Conservation (phyloP, 805 yeast genomes). For the Yamadazyma sp. region DNA sequence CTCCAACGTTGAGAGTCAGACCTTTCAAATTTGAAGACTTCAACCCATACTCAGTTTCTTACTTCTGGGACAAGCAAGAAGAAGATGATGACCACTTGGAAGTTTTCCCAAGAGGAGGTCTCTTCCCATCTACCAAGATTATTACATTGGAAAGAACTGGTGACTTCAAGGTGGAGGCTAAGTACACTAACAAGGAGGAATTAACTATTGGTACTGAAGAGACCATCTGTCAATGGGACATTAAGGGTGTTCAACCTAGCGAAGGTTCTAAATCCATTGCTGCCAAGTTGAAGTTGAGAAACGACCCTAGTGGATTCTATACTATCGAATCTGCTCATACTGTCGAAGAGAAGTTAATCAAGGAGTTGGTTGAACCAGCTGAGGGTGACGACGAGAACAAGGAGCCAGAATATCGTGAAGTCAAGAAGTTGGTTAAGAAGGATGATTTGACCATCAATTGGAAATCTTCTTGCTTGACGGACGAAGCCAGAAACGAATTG, state of each 20-base stretch:
- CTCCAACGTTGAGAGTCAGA: constrained; percentile 97
- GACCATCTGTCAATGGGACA: constrained; percentile 77
- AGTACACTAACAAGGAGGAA: constrained; percentile 71
- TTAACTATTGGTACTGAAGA: constrained; percentile 70
- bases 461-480: constrained; percentile 63
- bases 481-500: constrained; percentile 52
- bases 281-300: constrained; percentile 91
- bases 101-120: constrained; percentile 93
- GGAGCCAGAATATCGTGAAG: constrained; percentile 84
- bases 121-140: constrained; percentile 92
- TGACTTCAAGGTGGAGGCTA: constrained; percentile 84
- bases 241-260: constrained; percentile 79
- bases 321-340: constrained; percentile 93
- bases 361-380: constrained; percentile 76
- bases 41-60: constrained; percentile 89
- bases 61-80: constrained; percentile 90
- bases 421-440: constrained; percentile 92
- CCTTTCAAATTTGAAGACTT: constrained; percentile 97
- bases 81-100: constrained; percentile 92
- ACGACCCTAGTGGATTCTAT: constrained; percentile 95
- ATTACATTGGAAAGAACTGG: constrained; percentile 90
- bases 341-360: constrained; percentile 83
- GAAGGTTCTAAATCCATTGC: constrained; percentile 78
- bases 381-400: constrained; percentile 54
- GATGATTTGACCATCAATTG: constrained; percentile 66